Percentiles rank a stretch among this genome's conserved stretches.
Evolutionary conservation across 371 early-diverging fungal genomes (phyloP).

Genomic region (Mortierella sp.): DNA sequence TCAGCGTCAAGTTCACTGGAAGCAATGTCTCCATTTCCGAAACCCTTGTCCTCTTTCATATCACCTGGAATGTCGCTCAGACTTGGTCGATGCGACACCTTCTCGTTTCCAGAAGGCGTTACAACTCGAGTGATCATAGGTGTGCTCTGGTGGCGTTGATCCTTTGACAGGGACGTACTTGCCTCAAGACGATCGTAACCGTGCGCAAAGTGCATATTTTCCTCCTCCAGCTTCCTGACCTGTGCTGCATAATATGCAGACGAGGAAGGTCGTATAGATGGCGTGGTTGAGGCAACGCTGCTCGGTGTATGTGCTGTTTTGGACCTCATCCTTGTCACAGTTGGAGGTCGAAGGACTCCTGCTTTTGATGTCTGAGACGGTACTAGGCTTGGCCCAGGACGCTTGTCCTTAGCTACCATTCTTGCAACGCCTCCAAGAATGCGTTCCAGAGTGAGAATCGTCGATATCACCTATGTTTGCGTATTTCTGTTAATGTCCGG

Average conservation of each 20-base stretch:
- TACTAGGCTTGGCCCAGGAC: conserved; percentile 33
- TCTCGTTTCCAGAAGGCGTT: conserved; percentile 13
- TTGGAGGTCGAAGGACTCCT: neutral
- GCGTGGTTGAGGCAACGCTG: conserved; percentile 20
- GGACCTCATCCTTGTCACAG: conserved; percentile 39
- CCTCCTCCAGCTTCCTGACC: conserved; percentile 46
- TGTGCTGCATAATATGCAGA: conserved; percentile 50
- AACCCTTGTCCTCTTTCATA: conserved; percentile 15
- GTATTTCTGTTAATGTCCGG: no score
- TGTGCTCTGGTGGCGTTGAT: conserved; percentile 40
- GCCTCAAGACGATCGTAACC: conserved; percentile 35
- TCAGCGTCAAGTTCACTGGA: conserved; percentile 11
- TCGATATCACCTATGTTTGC: conserved; percentile 61
- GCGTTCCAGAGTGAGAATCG: conserved; percentile 61
- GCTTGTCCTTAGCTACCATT: conserved; percentile 27
- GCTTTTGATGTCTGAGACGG: conserved; percentile 10
- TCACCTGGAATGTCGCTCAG: conserved; percentile 18
- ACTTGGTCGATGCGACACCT: conserved; percentile 16
- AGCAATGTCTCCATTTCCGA: conserved; percentile 16
- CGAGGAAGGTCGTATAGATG: conserved; percentile 40
- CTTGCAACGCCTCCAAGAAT: conserved; percentile 45
- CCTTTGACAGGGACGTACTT: conserved; percentile 10
- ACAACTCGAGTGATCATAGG: conserved; percentile 16
- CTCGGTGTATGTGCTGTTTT: conserved; percentile 42
- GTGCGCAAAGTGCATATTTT: conserved; percentile 40